phyloP scores from a whole-genome alignment of 2,329 filamentous ascomycete species.

The Thelonectria olida region DNA sequence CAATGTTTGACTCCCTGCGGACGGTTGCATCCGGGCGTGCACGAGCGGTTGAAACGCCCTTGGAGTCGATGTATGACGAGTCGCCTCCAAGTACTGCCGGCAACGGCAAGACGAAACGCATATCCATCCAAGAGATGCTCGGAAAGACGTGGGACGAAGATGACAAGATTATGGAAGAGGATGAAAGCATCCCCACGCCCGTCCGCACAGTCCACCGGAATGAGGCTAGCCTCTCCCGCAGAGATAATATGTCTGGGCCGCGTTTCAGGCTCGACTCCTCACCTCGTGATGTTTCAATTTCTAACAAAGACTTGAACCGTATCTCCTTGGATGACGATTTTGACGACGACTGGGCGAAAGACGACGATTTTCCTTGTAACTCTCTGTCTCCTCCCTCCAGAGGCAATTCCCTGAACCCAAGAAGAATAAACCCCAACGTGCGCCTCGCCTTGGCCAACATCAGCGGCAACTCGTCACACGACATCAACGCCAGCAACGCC shows the following conservation, averaged over 20 bases:
- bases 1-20: slow-evolving; percentile 78
- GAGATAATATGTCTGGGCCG: slow-evolving; percentile 25
- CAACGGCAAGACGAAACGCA: slow-evolving; percentile 61
- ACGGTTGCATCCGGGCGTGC: slow-evolving; percentile 74
- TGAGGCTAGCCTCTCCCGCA: slow-evolving; percentile 25
- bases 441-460: slow-evolving; percentile 64
- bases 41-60: slow-evolving; percentile 73
- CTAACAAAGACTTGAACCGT: slow-evolving; percentile 55
- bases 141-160: slow-evolving; percentile 64
- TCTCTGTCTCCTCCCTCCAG: slow-evolving; percentile 66
- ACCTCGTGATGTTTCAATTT: slow-evolving; percentile 45
- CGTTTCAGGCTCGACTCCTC: slow-evolving; percentile 44
- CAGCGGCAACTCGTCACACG: slow-evolving; percentile 56
- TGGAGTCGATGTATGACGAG: slow-evolving; percentile 85
- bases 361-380: slow-evolving; percentile 63
- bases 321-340: slow-evolving; percentile 70
- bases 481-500: slow-evolving; percentile 38
- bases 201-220: slow-evolving; percentile 50
- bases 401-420: slow-evolving; percentile 61
- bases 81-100: slow-evolving; percentile 70
- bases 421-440: slow-evolving; percentile 61
- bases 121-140: slow-evolving; percentile 68
- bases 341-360: slow-evolving; percentile 69
- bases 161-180: slow-evolving; percentile 69
- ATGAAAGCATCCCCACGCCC: slow-evolving; percentile 65